These are phyloP conservation scores for Cyamopsis tetragonoloba DNA, from an alignment of 306 rosid species.

Conservation along the genomic window DNA sequence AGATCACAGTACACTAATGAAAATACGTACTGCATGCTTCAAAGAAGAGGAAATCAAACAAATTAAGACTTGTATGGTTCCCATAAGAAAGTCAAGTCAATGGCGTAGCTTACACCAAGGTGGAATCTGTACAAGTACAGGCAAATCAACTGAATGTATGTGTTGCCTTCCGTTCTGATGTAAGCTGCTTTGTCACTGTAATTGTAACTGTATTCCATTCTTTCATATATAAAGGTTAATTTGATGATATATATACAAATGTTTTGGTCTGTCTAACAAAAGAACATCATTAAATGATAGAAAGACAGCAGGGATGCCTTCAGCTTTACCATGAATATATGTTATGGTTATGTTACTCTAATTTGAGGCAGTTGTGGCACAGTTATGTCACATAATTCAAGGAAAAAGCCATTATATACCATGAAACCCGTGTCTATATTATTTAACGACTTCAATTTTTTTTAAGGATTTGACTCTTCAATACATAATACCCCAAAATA, in stretches of 20 bases:
- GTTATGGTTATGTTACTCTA: neutral
- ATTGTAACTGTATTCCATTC: slow-evolving; percentile 14
- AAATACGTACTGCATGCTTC: slow-evolving; percentile 28
- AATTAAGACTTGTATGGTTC: slow-evolving; percentile 44
- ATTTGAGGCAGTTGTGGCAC: neutral
- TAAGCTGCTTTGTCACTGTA: slow-evolving; percentile 12
- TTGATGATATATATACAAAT: neutral
- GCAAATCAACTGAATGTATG: slow-evolving; percentile 21
- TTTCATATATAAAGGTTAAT: slow-evolving; percentile 9
- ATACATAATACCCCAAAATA: too few species aligned
- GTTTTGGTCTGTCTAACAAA: neutral
- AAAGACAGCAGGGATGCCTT: neutral
- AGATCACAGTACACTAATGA: slow-evolving; percentile 27
- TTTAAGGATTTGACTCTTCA: too few species aligned
- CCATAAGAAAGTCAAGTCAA: slow-evolving; percentile 60
- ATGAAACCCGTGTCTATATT: too few species aligned
- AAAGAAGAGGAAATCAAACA: slow-evolving; percentile 75
- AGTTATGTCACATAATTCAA: neutral
- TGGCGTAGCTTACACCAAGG: slow-evolving; percentile 48
- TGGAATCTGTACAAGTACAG: slow-evolving; percentile 36
- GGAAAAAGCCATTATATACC: neutral
- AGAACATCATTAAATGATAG: neutral
- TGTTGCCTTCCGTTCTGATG: neutral
- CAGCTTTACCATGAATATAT: neutral
- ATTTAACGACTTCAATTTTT: too few species aligned